phyloP scores from a whole-genome alignment of 345 rosid species.

The Salix purpurea region DNA sequence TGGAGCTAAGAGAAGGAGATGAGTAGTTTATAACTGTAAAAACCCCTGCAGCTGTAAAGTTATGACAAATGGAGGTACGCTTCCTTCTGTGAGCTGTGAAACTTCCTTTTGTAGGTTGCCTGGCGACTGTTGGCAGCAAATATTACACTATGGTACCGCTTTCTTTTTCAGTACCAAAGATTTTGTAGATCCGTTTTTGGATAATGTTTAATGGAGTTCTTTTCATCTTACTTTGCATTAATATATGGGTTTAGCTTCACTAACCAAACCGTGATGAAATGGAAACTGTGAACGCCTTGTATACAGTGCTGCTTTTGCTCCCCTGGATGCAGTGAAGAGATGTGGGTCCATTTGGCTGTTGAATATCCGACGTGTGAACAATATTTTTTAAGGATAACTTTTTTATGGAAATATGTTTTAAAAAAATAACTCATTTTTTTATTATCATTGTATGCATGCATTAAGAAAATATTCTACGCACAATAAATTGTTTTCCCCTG shows the following conservation, averaged over 20 bases:
- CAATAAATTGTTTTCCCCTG: too few relatives aligned
- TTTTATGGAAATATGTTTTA: too few relatives aligned
- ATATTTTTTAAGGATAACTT: too few relatives aligned
- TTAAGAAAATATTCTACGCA: too few relatives aligned
- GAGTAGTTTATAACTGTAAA: neutral
- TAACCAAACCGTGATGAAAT: neutral
- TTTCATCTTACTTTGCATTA: too few relatives aligned
- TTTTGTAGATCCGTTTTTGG: neutral
- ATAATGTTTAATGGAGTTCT: neutral
- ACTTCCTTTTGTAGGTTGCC: neutral
- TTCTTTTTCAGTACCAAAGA: neutral
- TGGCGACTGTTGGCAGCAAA: neutral
- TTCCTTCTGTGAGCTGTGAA: neutral
- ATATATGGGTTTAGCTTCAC: too few relatives aligned
- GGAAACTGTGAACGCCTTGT: neutral
- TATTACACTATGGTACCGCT: neutral
- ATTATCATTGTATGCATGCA: too few relatives aligned
- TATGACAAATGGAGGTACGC: neutral
- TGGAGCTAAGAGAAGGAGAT: slow-evolving; percentile 72
- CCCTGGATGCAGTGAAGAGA: too few relatives aligned
- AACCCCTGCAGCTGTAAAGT: neutral
- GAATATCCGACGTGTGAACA: too few relatives aligned
- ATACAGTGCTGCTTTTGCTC: neutral
- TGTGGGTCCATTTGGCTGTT: too few relatives aligned
- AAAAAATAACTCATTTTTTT: too few relatives aligned